These are phyloP conservation scores for Serendipita sp. DNA, from an alignment of 768 basidiomycete species.

Conservation along the genomic window DNA sequence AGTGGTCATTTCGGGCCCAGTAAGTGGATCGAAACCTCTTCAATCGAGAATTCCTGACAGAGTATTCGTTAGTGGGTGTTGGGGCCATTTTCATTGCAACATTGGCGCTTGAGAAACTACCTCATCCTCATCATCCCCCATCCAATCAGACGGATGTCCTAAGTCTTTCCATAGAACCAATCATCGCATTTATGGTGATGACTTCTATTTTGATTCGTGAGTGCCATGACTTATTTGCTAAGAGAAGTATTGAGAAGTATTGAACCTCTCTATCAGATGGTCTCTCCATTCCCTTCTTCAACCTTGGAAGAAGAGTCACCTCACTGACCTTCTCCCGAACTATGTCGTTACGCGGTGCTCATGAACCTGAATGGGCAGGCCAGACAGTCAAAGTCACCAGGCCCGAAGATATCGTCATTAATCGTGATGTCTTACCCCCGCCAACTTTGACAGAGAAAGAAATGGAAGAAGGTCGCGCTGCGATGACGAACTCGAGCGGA, in stretches of 20 bases:
- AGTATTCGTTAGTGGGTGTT: slow-evolving; percentile 71
- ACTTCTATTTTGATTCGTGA: slow-evolving; percentile 71
- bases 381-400: slow-evolving; percentile 54
- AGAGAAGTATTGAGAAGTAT: not conserved
- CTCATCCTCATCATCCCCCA: slow-evolving; percentile 34
- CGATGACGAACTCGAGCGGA: slow-evolving; percentile 10
- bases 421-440: slow-evolving; percentile 40
- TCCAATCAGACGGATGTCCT: slow-evolving; percentile 47
- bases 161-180: slow-evolving; percentile 67
- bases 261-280: slow-evolving; percentile 31
- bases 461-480: slow-evolving; percentile 13
- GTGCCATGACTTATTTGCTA: slow-evolving; percentile 14
- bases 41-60: not conserved
- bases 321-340: slow-evolving; percentile 59
- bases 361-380: slow-evolving; percentile 71
- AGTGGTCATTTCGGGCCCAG: slow-evolving; percentile 87
- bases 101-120: slow-evolving; percentile 48
- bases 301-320: slow-evolving; percentile 81
- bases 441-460: slow-evolving; percentile 18
- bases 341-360: slow-evolving; percentile 49
- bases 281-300: slow-evolving; percentile 87
- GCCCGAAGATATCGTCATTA: slow-evolving; percentile 68
- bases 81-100: slow-evolving; percentile 91
- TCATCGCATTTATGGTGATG: slow-evolving; percentile 89
- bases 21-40: not conserved